Base-by-base conservation (phyloP, 345 rosid species). In the Sonneratia alba region DNA sequence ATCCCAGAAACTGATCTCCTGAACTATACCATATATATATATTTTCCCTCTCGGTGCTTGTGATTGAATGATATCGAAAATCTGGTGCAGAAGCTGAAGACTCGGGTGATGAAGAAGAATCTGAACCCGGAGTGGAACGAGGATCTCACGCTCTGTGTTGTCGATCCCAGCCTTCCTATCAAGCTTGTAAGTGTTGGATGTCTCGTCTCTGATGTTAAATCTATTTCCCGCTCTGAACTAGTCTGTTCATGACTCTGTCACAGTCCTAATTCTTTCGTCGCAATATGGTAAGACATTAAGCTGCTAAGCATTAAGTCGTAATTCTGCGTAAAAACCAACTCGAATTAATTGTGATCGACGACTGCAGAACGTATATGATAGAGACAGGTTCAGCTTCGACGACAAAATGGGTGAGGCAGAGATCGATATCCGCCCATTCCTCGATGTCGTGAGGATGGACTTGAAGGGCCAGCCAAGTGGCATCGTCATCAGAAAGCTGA, bases 321-420 rank as follows among this genome's bases (percentile, higher is more conserved):
- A 55, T 55, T 55, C 15, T 15, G 4, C 13, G 53, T 48, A 43
- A 11, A 43, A 27, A 27, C 32, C 32, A 27, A 27, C 32, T 27
- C 24, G 9, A 62, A 61, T 42, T 61, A 62, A 36, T 55, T 32
- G 16, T 64, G 38, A 47, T 59, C 2, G 6, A 18, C 37, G 48
- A 66, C 71, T 40, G 43, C 88, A 91, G 95, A 51, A 70, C 15
- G 95, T 91, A 47, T 91, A 89, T 22, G 96, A 93, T 75, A 79
- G 75, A 74, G 97, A 89, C 68, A 32, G 76, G 6, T 84, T 91
- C 77, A 83, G 83, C 34, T 79, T 75, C 27, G 98, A 93, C 67
- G 98, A 93, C 77, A 89, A 83, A 77, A 91, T 91, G 98, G 97
- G 96, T 34, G 87, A 86, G 15, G 96, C 97, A 4, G 97, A 88